Percentiles rank a stretch among this genome's conserved stretches.
These are phyloP conservation scores for Dendrobium huoshanense DNA, from an alignment of 106 monocot species.

Conservation along the genomic window DNA sequence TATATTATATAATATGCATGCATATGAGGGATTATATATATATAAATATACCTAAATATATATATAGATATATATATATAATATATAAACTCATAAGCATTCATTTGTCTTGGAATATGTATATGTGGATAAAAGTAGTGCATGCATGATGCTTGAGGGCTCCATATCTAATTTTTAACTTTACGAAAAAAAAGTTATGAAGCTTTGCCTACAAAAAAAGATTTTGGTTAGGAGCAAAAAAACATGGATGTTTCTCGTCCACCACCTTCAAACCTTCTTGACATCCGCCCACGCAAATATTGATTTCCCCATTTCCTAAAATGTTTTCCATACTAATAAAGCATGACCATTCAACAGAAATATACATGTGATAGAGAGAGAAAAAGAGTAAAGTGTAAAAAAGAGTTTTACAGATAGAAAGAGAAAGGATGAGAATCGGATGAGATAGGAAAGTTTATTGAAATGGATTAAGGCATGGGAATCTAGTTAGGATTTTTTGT, in stretches of 20 bases:
- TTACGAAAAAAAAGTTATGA: no score
- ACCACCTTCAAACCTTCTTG: constrained; percentile 2
- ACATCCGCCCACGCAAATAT: not conserved
- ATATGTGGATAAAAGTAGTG: no score
- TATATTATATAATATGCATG: no score
- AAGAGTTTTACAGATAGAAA: not conserved
- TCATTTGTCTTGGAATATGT: no score
- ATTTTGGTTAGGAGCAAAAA: constrained; percentile 37
- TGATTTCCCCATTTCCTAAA: not conserved
- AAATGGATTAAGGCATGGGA: not conserved
- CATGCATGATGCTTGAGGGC: no score
- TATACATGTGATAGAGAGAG: not conserved
- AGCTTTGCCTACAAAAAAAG: no score
- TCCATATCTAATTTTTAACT: no score
- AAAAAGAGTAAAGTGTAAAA: not conserved
- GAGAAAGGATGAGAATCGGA: not conserved
- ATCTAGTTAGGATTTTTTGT: not conserved
- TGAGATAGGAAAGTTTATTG: no score
- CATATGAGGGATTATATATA: no score
- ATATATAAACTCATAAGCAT: no score
- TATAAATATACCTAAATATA: no score
- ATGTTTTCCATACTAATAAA: not conserved
- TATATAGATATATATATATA: no score
- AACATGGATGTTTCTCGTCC: constrained; percentile 40
- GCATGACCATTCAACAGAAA: not conserved